Evolutionary conservation across 2,329 filamentous ascomycete species (phyloP).

Genomic region (Fusarium miscanthi): DNA sequence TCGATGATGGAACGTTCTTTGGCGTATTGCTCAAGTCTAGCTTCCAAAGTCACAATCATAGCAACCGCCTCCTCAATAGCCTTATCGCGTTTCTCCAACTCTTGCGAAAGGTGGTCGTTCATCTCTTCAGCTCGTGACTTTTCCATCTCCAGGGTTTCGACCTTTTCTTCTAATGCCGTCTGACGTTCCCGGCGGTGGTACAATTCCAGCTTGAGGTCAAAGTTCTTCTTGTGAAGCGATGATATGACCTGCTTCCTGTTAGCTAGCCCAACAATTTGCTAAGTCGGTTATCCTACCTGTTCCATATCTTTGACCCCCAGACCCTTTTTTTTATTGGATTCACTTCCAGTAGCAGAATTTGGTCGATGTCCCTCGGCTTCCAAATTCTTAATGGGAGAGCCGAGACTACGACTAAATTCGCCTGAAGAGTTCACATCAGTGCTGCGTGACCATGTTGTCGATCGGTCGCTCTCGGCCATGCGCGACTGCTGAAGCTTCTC

Average conservation of each 20-base stretch:
- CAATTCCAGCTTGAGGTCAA: conserved; percentile 79
- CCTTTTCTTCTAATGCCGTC: conserved; percentile 65
- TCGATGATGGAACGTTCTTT: conserved; percentile 65
- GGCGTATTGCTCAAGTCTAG: conserved; percentile 64
- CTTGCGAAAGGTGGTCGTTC: conserved; percentile 67
- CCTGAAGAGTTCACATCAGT: conserved; percentile 54
- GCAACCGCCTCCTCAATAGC: conserved; percentile 77
- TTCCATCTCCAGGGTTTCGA: conserved; percentile 66
- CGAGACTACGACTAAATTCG: conserved; percentile 52
- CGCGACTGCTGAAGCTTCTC: conserved; percentile 66
- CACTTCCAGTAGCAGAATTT: conserved; percentile 55
- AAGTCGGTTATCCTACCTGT: conserved; percentile 58
- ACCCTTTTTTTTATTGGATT: conserved; percentile 62
- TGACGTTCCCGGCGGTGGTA: conserved; percentile 76
- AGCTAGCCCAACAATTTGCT: not conserved
- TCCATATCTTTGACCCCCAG: conserved; percentile 77
- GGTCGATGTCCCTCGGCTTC: conserved; percentile 54
- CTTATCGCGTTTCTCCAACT: conserved; percentile 75
- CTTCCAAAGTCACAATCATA: conserved; percentile 75
- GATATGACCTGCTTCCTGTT: conserved; percentile 66
- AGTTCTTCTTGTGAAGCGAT: conserved; percentile 79
- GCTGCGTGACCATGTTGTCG: conserved; percentile 49
- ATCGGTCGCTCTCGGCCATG: conserved; percentile 59
- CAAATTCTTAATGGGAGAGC: conserved; percentile 54
- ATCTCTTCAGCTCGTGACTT: conserved; percentile 66